Evolutionary conservation across 176 grass and related monocot genomes (phyloP).

Genomic region (Zea luxurians): DNA sequence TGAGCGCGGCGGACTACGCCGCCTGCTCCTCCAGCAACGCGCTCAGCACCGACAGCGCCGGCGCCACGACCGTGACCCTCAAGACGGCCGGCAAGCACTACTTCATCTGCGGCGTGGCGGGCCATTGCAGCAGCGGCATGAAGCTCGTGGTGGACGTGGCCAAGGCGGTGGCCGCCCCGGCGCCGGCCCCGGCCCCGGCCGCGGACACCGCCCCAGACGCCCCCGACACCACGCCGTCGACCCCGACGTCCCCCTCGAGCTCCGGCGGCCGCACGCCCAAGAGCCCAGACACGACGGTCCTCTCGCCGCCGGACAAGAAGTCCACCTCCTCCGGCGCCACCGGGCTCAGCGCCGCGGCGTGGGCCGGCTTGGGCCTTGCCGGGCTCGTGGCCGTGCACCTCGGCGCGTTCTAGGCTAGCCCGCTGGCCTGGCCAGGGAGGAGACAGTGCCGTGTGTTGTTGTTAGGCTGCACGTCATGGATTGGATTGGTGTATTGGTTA

Average conservation of each 20-base stretch:
- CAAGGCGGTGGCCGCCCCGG: slow-evolving; percentile 5
- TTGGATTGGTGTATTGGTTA: slow-evolving; percentile 30
- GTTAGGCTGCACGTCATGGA: slow-evolving; percentile 37
- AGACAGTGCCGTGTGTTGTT: slow-evolving; percentile 67
- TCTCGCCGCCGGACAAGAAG: slow-evolving; percentile 23
- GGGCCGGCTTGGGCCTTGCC: slow-evolving; percentile 26
- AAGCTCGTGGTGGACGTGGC: slow-evolving; percentile 64
- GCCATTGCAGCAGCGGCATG: slow-evolving; percentile 81
- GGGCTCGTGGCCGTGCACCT: slow-evolving; percentile 45
- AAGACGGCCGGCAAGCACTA: slow-evolving; percentile 76
- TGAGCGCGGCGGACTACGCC: slow-evolving; percentile 69
- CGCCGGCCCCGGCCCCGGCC: slow-evolving; percentile 23
- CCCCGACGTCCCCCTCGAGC: slow-evolving; percentile 31
- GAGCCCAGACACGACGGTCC: slow-evolving; percentile 15
- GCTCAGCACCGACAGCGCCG: slow-evolving; percentile 58
- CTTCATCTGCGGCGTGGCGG: slow-evolving; percentile 68
- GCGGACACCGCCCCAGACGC: neutral
- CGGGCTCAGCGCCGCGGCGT: slow-evolving; percentile 36
- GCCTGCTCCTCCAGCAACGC: slow-evolving; percentile 59
- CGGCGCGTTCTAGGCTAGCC: slow-evolving; percentile 47
- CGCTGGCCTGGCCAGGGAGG: slow-evolving; percentile 40
- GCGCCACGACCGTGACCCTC: slow-evolving; percentile 57
- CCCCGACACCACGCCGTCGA: slow-evolving; percentile 16
- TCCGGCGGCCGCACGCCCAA: slow-evolving; percentile 34
- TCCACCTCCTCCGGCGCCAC: slow-evolving; percentile 33